Conservation (phyloP, 225 moss, liverwort and hornwort species). For the Marchantia polymorpha region DNA sequence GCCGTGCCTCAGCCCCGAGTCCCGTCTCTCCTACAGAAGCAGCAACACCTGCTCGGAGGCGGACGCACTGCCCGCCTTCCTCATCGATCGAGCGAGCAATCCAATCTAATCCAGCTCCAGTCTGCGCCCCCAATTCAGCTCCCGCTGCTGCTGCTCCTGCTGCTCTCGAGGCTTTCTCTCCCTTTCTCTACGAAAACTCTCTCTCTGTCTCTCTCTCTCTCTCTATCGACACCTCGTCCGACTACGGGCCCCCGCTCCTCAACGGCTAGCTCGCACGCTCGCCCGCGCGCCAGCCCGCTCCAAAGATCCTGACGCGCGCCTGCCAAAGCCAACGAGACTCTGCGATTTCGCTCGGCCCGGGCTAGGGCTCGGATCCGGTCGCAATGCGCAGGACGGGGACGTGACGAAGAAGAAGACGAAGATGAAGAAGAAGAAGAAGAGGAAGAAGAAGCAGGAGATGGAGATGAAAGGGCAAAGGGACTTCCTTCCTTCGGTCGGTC, state of each 20-base stretch:
- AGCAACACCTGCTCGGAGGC: neutral
- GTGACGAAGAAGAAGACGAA: neutral
- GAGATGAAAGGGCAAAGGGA: neutral
- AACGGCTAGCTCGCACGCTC: neutral
- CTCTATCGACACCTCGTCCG: neutral
- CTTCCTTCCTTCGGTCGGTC: neutral
- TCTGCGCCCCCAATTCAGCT: neutral
- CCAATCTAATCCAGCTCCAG: neutral
- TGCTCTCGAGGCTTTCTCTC: neutral
- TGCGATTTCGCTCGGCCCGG: too few relatives aligned
- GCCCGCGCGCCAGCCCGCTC: neutral
- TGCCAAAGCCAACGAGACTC: neutral
- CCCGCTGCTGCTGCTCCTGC: too few relatives aligned
- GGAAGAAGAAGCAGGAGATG: neutral
- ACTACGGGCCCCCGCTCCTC: neutral
- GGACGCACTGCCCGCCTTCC: neutral
- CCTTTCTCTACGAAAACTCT: too few relatives aligned
- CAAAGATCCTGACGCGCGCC: neutral
- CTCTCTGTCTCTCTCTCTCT: too few relatives aligned
- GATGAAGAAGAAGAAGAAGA: neutral
- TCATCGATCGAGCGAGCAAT: too few relatives aligned
- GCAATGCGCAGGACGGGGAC: neutral
- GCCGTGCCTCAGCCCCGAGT: neutral
- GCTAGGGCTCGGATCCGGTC: conserved; percentile 7
- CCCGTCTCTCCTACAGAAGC: neutral